Evolutionary conservation across 148 eudicot genomes (phyloP), one percentile per base, ranked within the genome.

Genomic region (Rhododendron ovatum): DNA sequence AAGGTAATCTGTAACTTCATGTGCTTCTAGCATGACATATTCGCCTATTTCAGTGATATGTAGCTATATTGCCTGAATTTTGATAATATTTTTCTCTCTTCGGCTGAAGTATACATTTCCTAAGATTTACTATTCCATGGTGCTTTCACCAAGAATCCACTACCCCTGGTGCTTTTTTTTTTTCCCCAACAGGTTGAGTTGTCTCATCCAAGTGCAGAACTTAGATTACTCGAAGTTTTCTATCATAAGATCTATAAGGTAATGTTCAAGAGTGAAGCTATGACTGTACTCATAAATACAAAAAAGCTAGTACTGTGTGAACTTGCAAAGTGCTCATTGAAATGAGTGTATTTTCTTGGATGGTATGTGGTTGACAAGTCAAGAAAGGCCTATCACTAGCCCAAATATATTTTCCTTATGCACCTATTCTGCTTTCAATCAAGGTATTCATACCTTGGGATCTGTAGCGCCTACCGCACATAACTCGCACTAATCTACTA

Each of bases 181-280:
- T 57, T 28, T 82, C 12, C 11, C 74, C 39, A 82, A 47, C 53
- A 87, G 88, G 88, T 87, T 83, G 88, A 89, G 83, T 59, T 86
- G 86, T 85, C 87, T 69, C 82, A 87, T 78, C 86, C 80, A 55
- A 63, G 73, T 82, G 87, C 85, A 15, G 87, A 89, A 82, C 51
- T 89, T 73, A 86, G 88, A 76, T 48, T 89, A 71, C 88, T 89
- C 15, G 90, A 89, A 86, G 86, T 89, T 61, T 86, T 89, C 87
- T 86, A 84, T 75, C 88, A 89, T 87, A 86, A 89, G 83, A 84
- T 86, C 55, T 89, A 86, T 47, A 86, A 89, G 91, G 91, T 89
- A 83, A 22, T 76, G 53, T 22, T 7, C 81, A 26, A 22, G 77
- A 9, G 30, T 55, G 3, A 78, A 35, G 74, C 12, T 84, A n/a